Conservation (phyloP, 768 basidiomycete species). For the Termitomyces sp. region DNA sequence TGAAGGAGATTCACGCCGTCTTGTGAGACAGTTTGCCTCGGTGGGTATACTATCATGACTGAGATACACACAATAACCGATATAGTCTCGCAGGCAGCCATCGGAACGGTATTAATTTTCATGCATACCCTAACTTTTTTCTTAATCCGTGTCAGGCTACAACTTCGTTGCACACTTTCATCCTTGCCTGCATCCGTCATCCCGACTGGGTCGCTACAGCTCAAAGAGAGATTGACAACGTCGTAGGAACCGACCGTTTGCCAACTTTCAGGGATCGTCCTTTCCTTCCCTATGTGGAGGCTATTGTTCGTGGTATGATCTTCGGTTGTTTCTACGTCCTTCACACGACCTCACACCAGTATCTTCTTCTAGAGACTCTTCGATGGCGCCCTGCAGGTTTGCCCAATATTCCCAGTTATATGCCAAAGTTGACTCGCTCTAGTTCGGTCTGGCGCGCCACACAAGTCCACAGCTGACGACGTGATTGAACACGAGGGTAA, state of each 20-base stretch:
- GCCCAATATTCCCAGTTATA: background rate
- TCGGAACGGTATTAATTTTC: background rate
- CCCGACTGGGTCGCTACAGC: background rate
- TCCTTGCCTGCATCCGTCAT: background rate
- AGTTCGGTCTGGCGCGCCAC: background rate
- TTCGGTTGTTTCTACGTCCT: background rate
- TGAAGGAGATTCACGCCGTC: background rate
- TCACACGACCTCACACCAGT: background rate
- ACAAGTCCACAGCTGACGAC: background rate
- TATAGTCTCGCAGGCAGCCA: background rate
- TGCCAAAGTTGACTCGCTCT: background rate
- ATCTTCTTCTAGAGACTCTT: background rate
- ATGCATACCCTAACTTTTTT: background rate
- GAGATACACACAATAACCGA: background rate
- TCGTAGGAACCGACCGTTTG: background rate
- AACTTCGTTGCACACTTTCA: background rate
- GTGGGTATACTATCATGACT: background rate
- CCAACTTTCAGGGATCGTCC: background rate
- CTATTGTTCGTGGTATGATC: background rate
- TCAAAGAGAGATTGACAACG: background rate
- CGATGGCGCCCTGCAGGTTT: background rate
- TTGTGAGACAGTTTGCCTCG: background rate
- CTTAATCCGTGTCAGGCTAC: no score
- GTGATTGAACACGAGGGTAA: background rate
- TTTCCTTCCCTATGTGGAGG: background rate